phyloP scores from a whole-genome alignment of 2,329 filamentous ascomycete species.

The Hypoxylon sp. region DNA sequence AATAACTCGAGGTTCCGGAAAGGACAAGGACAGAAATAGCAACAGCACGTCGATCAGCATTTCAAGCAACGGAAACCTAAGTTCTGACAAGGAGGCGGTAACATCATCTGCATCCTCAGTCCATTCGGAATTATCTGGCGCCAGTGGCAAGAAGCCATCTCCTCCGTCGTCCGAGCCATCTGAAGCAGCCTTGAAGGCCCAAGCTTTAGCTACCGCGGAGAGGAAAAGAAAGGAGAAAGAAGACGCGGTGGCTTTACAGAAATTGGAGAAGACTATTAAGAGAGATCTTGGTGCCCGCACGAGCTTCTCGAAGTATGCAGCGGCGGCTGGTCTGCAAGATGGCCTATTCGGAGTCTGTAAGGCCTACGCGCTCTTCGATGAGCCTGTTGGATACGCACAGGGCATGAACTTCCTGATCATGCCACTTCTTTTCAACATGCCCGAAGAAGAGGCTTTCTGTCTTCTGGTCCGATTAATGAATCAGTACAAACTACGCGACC shows the following conservation, averaged over 20 bases:
- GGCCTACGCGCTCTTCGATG: constrained; percentile 94
- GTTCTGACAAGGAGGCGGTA: constrained; percentile 70
- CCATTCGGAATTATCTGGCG: constrained; percentile 77
- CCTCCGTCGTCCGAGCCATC: constrained; percentile 68
- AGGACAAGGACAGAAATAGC: constrained; percentile 72
- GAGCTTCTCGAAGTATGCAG: constrained; percentile 95
- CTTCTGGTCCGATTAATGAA: constrained; percentile 95
- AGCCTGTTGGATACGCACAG: constrained; percentile 94
- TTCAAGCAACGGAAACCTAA: constrained; percentile 63
- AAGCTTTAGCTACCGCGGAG: constrained; percentile 70
- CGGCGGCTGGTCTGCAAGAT: constrained; percentile 89
- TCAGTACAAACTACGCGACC: constrained; percentile 89
- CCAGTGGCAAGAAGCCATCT: constrained; percentile 62
- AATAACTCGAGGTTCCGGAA: constrained; percentile 79
- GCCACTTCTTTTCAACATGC: constrained; percentile 97
- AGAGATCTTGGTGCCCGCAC: constrained; percentile 91
- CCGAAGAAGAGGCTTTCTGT: constrained; percentile 95
- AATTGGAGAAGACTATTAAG: constrained; percentile 90
- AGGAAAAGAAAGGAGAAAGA: constrained; percentile 82
- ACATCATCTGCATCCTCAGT: constrained; percentile 85
- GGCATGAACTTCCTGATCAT: constrained; percentile 99
- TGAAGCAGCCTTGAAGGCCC: constrained; percentile 71
- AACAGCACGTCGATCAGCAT: constrained; percentile 61
- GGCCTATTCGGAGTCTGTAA: constrained; percentile 96
- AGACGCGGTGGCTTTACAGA: constrained; percentile 75